phyloP scores from a whole-genome alignment of 2,329 filamentous ascomycete species.

The Cadophora malorum region DNA sequence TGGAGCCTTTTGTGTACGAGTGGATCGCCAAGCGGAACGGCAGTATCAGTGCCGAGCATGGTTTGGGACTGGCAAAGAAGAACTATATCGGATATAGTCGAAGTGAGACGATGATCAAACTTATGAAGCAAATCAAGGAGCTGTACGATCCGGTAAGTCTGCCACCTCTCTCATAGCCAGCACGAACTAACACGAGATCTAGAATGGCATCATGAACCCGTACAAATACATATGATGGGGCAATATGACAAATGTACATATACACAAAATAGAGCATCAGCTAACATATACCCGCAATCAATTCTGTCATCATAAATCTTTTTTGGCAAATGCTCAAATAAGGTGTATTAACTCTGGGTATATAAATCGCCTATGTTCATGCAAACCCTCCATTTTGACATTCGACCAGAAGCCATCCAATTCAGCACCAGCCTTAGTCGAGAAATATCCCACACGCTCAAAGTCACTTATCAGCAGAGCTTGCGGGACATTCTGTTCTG shows the following conservation, averaged over 20 bases:
- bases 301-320: no score
- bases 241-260: neutral
- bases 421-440: neutral
- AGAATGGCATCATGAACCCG: slow-evolving; percentile 99
- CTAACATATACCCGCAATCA: neutral
- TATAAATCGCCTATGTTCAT: neutral
- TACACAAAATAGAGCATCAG: neutral
- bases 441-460: slow-evolving; percentile 14
- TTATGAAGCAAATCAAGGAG: slow-evolving; percentile 96
- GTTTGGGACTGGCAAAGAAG: slow-evolving; percentile 93
- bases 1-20: slow-evolving; percentile 97
- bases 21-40: slow-evolving; percentile 90
- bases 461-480: neutral
- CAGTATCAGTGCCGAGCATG: slow-evolving; percentile 97
- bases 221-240: slow-evolving; percentile 84
- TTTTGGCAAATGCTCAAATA: neutral
- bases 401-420: slow-evolving; percentile 9
- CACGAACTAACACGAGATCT: slow-evolving; percentile 38
- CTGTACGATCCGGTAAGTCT: slow-evolving; percentile 88
- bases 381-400: neutral
- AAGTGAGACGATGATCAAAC: slow-evolving; percentile 80
- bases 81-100: slow-evolving; percentile 93
- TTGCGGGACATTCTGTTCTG: neutral
- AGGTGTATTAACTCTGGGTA: slow-evolving; percentile 11
- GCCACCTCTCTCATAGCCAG: neutral